Evolutionary conservation across 2,329 filamentous ascomycete genomes (phyloP).

Genomic region (Ascochyta clinopodiicola): DNA sequence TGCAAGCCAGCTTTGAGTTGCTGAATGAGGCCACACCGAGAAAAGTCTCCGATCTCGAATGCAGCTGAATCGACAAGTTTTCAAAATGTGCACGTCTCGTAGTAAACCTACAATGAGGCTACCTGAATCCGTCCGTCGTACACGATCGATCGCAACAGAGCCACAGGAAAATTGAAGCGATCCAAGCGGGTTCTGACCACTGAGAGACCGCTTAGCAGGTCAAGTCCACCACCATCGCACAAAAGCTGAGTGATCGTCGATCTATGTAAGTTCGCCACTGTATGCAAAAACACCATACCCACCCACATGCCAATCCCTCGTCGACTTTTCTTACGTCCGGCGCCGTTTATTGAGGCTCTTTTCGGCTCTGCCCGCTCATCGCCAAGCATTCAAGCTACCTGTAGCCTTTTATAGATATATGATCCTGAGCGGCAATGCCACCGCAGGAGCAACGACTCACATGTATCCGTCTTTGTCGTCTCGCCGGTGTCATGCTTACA

Average conservation of each 20-base stretch:
- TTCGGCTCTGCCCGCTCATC: conserved; percentile 4
- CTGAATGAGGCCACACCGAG: background rate
- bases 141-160: background rate
- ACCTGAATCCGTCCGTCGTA: too few species aligned
- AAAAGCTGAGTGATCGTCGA: conserved; percentile 7
- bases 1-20: background rate
- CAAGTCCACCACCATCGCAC: background rate
- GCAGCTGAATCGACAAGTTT: too few species aligned
- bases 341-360: conserved; percentile 16
- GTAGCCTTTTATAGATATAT: background rate
- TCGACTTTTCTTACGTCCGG: background rate
- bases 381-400: conserved; percentile 10
- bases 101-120: background rate
- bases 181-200: background rate
- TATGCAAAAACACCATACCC: background rate
- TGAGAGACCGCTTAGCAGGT: background rate
- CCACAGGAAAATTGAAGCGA: too few species aligned
- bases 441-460: background rate
- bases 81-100: too few species aligned
- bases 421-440: background rate
- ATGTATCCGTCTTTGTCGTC: background rate
- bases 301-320: background rate
- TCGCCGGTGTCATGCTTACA: background rate
- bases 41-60: too few species aligned
- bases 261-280: conserved; percentile 9